A percentile compares a stretch with the other conserved stretches of the same genome.
Evolutionary conservation across 768 basidiomycete genomes (phyloP).

Genomic region (Mrakia hoshinonis): DNA sequence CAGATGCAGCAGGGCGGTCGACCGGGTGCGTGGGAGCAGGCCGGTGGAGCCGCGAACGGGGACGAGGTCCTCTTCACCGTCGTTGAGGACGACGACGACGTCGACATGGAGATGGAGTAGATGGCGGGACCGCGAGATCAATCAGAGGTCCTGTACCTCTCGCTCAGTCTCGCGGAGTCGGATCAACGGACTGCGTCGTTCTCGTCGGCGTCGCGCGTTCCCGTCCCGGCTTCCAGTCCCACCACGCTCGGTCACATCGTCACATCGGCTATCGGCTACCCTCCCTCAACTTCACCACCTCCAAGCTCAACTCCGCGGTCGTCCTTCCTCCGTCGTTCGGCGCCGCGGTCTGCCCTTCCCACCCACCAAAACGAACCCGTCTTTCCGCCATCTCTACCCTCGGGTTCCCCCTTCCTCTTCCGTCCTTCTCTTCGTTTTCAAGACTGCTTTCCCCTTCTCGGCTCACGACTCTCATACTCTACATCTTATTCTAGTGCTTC

Average conservation of each 20-base stretch:
- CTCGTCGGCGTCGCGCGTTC: background rate
- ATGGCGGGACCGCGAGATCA: no score
- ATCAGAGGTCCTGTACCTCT: background rate
- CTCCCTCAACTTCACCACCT: background rate
- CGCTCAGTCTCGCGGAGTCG: background rate
- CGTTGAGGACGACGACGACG: conserved; percentile 27
- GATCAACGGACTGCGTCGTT: background rate
- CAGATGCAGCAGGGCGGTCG: background rate
- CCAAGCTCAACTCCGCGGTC: background rate
- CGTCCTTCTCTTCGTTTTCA: background rate
- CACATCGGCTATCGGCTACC: background rate
- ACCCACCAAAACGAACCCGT: background rate
- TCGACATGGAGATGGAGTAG: conserved; percentile 29
- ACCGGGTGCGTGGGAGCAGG: conserved; percentile 15
- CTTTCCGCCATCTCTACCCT: background rate
- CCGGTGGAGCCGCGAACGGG: background rate
- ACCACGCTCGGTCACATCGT: background rate
- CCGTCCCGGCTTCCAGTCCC: background rate
- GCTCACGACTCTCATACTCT: background rate
- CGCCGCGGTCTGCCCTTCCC: background rate
- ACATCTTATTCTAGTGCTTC: background rate
- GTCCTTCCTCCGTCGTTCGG: conserved; percentile 16
- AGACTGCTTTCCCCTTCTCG: background rate
- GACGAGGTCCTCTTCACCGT: conserved; percentile 29
- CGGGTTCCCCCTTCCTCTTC: background rate